Evolutionary conservation across 345 rosid species (phyloP).

Genomic region (Moringa oleifera): DNA sequence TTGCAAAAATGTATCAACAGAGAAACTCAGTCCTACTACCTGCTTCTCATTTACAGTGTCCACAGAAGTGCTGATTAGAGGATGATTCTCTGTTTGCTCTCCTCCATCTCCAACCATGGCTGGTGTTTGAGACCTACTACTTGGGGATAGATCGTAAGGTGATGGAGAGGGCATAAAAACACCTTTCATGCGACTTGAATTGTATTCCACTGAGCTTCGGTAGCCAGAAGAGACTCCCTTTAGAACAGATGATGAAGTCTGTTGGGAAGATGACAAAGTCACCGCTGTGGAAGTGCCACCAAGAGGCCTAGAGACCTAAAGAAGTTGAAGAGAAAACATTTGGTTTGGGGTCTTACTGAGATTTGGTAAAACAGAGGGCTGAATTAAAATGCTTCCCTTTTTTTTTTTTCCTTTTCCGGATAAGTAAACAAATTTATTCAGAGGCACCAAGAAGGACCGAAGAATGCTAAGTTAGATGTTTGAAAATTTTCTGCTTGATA

Average conservation of each 20-base stretch:
- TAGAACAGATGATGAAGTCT: slow-evolving; percentile 48
- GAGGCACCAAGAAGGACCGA: slow-evolving; percentile 6
- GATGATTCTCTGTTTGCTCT: slow-evolving; percentile 43
- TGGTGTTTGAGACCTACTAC: slow-evolving; percentile 43
- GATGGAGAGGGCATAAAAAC: slow-evolving; percentile 62
- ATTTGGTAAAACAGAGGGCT: too few relatives aligned
- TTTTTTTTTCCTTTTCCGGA: too few relatives aligned
- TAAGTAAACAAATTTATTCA: too few relatives aligned
- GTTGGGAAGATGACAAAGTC: slow-evolving; percentile 62
- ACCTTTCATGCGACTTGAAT: slow-evolving; percentile 68
- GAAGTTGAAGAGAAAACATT: slow-evolving; percentile 14
- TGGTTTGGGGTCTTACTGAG: too few relatives aligned
- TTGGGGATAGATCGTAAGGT: slow-evolving; percentile 51
- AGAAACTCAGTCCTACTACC: slow-evolving; percentile 33
- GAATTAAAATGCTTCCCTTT: too few relatives aligned
- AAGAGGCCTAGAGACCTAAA: slow-evolving; percentile 70
- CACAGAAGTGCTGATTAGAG: slow-evolving; percentile 44
- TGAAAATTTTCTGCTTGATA: not conserved
- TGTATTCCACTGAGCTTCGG: slow-evolving; percentile 59
- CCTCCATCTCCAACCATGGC: slow-evolving; percentile 50
- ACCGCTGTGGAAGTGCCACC: slow-evolving; percentile 51
- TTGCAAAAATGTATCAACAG: not conserved
- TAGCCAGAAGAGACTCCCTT: slow-evolving; percentile 57
- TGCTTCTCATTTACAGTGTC: slow-evolving; percentile 56
- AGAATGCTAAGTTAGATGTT: not conserved